Percentiles rank a stretch among this genome's conserved stretches.
These are phyloP conservation scores for Alternaria gaisen DNA, from an alignment of 2,329 filamentous ascomycete species.

Conservation along the genomic window DNA sequence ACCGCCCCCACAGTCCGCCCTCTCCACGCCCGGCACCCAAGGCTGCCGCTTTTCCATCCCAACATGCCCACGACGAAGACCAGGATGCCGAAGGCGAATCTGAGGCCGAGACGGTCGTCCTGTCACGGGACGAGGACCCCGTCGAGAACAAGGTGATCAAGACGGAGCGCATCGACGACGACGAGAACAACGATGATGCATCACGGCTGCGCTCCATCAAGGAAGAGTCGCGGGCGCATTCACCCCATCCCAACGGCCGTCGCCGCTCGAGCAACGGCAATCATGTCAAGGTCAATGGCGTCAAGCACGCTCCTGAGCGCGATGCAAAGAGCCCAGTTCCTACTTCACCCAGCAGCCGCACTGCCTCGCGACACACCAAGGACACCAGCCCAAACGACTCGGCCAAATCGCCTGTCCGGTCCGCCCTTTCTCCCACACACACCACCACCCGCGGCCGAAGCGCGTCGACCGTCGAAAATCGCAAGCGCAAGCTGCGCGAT, in stretches of 20 bases:
- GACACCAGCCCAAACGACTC: slow-evolving; percentile 46
- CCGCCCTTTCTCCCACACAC: slow-evolving; percentile 39
- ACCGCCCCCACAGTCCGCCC: slow-evolving; percentile 24
- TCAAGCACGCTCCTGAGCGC: slow-evolving; percentile 38
- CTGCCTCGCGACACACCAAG: slow-evolving; percentile 46
- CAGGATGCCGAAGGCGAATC: slow-evolving; percentile 55
- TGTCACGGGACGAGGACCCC: slow-evolving; percentile 52
- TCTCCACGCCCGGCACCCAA: slow-evolving; percentile 23
- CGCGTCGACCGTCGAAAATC: slow-evolving; percentile 49
- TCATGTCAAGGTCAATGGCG: slow-evolving; percentile 39
- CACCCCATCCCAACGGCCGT: slow-evolving; percentile 39
- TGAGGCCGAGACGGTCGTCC: slow-evolving; percentile 61
- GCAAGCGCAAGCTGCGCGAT: slow-evolving; percentile 53
- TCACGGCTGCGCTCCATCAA: slow-evolving; percentile 38
- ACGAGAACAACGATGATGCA: slow-evolving; percentile 33
- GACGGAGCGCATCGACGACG: slow-evolving; percentile 49
- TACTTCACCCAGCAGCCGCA: slow-evolving; percentile 48
- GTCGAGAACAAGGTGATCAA: slow-evolving; percentile 53
- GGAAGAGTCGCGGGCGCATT: slow-evolving; percentile 35
- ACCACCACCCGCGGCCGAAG: slow-evolving; percentile 47
- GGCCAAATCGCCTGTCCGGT: slow-evolving; percentile 36
- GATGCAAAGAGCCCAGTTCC: slow-evolving; percentile 46
- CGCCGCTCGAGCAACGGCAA: slow-evolving; percentile 34
- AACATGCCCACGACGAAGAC: slow-evolving; percentile 37
- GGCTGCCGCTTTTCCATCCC: slow-evolving; percentile 6